These are phyloP conservation scores for Fusarium xylarioides DNA, from an alignment of 2,329 filamentous ascomycete species.

Conservation along the genomic window DNA sequence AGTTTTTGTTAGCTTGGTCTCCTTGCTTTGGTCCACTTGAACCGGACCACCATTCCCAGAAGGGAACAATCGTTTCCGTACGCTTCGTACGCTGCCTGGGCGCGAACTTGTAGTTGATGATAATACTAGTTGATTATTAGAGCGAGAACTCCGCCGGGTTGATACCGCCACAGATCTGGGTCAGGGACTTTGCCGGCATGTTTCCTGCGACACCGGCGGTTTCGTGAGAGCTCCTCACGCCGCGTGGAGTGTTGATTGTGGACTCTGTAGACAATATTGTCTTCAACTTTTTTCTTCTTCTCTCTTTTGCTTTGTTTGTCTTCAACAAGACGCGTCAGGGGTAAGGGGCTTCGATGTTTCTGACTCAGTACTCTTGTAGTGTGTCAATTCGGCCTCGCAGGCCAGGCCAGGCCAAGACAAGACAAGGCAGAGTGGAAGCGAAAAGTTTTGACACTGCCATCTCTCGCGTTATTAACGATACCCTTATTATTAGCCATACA, in stretches of 20 bases:
- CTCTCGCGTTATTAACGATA: neutral
- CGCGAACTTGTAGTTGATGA: neutral
- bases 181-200: neutral
- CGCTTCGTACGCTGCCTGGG: neutral
- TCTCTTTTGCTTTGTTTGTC: constrained; percentile 12
- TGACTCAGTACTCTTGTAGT: constrained; percentile 3
- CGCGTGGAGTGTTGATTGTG: neutral
- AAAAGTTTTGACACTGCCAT: constrained; percentile 5
- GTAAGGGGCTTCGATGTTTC: neutral
- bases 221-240: constrained; percentile 11
- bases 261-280: neutral
- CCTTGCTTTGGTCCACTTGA: constrained; percentile 14
- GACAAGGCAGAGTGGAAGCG: neutral
- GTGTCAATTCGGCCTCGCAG: neutral
- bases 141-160: constrained; percentile 1
- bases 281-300: neutral
- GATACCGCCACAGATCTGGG: constrained; percentile 19
- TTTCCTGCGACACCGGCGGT: constrained; percentile 20
- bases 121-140: neutral
- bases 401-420: neutral
- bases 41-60: neutral
- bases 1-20: neutral
- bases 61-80: neutral
- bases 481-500: constrained; percentile 12
- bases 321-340: constrained; percentile 13